These are phyloP conservation scores for Adiantum capillusveneris DNA, from an alignment of 75 land plant genomes.

Conservation along the genomic window DNA sequence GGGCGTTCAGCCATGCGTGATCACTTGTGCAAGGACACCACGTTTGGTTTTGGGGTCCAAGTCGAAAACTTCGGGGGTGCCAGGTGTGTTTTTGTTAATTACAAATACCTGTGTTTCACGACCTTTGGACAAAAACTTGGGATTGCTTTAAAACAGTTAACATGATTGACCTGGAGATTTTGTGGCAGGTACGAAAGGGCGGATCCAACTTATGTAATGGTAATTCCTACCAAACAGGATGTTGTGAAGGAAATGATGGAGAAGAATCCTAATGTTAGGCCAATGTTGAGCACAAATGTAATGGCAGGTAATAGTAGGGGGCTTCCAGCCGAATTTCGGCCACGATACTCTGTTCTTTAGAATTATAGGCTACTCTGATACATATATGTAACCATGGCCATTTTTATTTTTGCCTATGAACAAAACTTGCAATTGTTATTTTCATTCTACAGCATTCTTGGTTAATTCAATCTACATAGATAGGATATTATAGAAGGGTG, in stretches of 20 bases:
- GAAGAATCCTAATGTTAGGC: slow-evolving; percentile 41
- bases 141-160: no score
- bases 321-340: slow-evolving; percentile 68
- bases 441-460: no score
- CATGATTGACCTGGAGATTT: no score
- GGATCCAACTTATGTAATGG: slow-evolving; percentile 87
- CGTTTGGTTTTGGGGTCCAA: slow-evolving; percentile 68
- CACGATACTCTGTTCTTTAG: slow-evolving; percentile 12
- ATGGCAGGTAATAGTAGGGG: slow-evolving; percentile 40
- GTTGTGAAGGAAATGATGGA: slow-evolving; percentile 50
- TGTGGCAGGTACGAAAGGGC: slow-evolving; percentile 68
- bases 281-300: slow-evolving; percentile 62
- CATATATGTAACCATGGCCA: no score
- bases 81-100: slow-evolving; percentile 37
- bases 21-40: slow-evolving; percentile 36
- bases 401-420: no score
- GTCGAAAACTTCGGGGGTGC: slow-evolving; percentile 77
- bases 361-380: no score
- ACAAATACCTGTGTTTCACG: no score
- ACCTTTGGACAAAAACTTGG: no score
- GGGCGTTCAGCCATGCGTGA: slow-evolving; percentile 49
- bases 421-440: no score
- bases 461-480: no score
- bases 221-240: slow-evolving; percentile 82
- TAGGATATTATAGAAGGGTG: no score